phyloP scores from a whole-genome alignment of 1,139 yeast species.

The Pneumocystis oryctolagi region DNA sequence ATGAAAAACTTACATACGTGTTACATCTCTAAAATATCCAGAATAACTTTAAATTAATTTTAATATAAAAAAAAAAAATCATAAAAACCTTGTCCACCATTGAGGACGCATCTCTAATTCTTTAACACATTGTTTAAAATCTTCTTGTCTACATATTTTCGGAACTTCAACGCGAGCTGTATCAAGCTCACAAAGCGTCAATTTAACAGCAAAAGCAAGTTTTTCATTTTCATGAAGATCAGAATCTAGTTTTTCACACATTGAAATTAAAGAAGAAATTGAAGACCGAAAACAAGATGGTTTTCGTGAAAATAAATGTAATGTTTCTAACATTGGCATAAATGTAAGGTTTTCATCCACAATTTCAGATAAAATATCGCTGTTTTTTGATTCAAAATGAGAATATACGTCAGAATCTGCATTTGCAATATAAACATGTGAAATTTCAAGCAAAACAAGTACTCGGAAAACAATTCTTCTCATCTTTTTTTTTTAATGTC shows the following conservation, averaged over 20 bases:
- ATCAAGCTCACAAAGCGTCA: conserved; percentile 9
- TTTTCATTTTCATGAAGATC: conserved; percentile 5
- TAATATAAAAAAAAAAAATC: conserved; percentile 1
- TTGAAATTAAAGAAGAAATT: neutral
- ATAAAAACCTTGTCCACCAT: conserved; percentile 2
- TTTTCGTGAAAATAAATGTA: neutral
- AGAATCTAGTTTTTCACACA: neutral
- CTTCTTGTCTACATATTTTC: neutral
- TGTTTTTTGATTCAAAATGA: neutral
- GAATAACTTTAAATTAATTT: conserved; percentile 6
- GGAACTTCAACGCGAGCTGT: conserved; percentile 8
- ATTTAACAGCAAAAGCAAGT: conserved; percentile 6
- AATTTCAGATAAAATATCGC: neutral
- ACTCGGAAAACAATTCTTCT: neutral
- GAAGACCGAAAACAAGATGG: conserved; percentile 8
- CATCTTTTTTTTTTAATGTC: neutral
- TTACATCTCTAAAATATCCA: conserved; percentile 9
- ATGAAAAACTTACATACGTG: neutral
- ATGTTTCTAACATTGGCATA: neutral
- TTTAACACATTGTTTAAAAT: neutral
- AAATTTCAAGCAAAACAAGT: neutral
- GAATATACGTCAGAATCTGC: neutral
- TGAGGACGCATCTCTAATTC: conserved; percentile 1
- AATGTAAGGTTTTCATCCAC: neutral
- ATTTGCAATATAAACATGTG: neutral